These are phyloP conservation scores for Magnusiomyces ingens DNA, from an alignment of 1,139 yeast genomes.

Conservation along the genomic window DNA sequence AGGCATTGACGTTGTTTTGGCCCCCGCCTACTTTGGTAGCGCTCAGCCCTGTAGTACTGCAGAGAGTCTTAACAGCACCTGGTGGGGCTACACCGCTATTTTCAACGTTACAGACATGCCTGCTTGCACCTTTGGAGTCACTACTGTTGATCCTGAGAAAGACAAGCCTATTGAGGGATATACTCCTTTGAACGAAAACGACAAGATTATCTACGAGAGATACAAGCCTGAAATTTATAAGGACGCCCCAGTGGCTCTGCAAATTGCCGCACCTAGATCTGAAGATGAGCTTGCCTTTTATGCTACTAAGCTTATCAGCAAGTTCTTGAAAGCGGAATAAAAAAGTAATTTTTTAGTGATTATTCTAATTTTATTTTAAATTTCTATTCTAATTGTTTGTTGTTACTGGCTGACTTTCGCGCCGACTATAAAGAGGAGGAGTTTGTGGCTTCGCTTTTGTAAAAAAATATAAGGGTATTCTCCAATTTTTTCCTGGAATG, in stretches of 20 bases:
- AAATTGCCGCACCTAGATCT: constrained; percentile 37
- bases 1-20: constrained; percentile 58
- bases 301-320: constrained; percentile 3
- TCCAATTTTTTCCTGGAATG: constrained; percentile 52
- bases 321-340: neutral
- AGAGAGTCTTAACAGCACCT: constrained; percentile 49
- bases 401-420: no score
- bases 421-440: no score
- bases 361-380: no score
- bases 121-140: constrained; percentile 47
- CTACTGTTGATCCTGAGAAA: constrained; percentile 38
- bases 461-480: constrained; percentile 29
- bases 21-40: constrained; percentile 64
- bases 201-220: constrained; percentile 25
- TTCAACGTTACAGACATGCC: constrained; percentile 49
- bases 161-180: constrained; percentile 31
- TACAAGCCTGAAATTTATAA: constrained; percentile 36
- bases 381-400: no score
- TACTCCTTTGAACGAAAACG: constrained; percentile 29
- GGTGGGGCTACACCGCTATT: constrained; percentile 59
- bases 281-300: constrained; percentile 31
- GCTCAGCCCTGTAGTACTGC: constrained; percentile 46
- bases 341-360: neutral
- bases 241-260: constrained; percentile 41
- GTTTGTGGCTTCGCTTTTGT: no score